These are phyloP conservation scores for Daedaleopsis nitida DNA, from an alignment of 768 basidiomycete species.

Conservation along the genomic window DNA sequence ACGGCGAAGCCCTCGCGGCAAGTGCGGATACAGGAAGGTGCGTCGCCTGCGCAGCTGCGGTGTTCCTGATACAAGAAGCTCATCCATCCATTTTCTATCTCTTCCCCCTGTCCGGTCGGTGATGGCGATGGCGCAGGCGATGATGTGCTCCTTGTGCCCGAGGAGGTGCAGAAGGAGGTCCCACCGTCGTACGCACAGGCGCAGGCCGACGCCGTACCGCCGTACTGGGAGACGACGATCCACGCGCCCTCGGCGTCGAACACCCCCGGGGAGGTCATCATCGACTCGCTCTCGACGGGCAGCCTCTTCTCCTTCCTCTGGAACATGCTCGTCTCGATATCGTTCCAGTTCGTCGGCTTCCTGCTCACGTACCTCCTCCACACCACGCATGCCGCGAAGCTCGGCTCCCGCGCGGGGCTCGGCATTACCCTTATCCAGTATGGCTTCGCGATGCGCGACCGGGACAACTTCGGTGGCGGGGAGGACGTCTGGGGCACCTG, in stretches of 20 bases:
- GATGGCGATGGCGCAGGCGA: slow-evolving; percentile 49
- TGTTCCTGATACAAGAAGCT: slow-evolving; percentile 3
- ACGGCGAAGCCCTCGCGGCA: slow-evolving; percentile 80
- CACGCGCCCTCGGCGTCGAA: slow-evolving; percentile 79
- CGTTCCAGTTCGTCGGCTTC: slow-evolving; percentile 97
- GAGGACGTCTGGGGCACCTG: slow-evolving; percentile 30
- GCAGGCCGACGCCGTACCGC: slow-evolving; percentile 93
- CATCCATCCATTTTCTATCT: background rate
- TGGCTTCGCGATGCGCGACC: slow-evolving; percentile 75
- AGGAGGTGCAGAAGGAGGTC: slow-evolving; percentile 78
- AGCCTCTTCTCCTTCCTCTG: slow-evolving; percentile 86
- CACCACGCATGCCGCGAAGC: slow-evolving; percentile 89
- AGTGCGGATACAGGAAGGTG: slow-evolving; percentile 61
- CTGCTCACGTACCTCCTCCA: slow-evolving; percentile 92
- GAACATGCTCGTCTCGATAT: slow-evolving; percentile 91
- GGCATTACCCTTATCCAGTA: slow-evolving; percentile 98
- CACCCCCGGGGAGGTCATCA: slow-evolving; percentile 76
- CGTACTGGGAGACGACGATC: slow-evolving; percentile 98
- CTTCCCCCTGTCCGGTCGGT: too few relatives aligned
- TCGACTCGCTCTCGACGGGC: slow-evolving; percentile 86
- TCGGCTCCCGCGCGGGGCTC: slow-evolving; percentile 91
- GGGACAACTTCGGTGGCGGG: slow-evolving; percentile 32
- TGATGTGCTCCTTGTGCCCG: slow-evolving; percentile 75
- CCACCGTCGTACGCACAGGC: slow-evolving; percentile 94
- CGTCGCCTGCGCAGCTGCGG: slow-evolving; percentile 15